Conservation (phyloP, 768 basidiomycete species). For the Arthromyces matolae region DNA sequence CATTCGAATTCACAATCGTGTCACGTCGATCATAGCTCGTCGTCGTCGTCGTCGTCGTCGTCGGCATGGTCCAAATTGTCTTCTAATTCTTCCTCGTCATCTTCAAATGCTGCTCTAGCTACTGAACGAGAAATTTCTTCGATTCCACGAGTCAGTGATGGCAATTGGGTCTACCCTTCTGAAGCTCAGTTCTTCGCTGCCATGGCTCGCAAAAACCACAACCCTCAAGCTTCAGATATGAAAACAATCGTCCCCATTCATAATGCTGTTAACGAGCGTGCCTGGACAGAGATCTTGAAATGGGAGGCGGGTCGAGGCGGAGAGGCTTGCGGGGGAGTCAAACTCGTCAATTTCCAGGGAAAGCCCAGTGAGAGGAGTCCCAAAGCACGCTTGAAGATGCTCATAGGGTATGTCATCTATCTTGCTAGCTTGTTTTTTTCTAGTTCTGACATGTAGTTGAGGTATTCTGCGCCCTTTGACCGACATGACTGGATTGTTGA, state of each 20-base stretch:
- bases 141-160: constrained; percentile 70
- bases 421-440: constrained; percentile 2
- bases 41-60: constrained; percentile 20
- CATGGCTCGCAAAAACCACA: constrained; percentile 92
- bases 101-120: constrained; percentile 43
- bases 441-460: constrained; percentile 29
- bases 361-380: constrained; percentile 75
- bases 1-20: constrained; percentile 33
- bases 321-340: constrained; percentile 75
- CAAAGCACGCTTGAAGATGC: constrained; percentile 75
- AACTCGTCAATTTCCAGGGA: constrained; percentile 89
- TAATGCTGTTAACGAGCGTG: constrained; percentile 96
- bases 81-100: constrained; percentile 25
- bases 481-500: constrained; percentile 97
- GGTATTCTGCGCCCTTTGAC: constrained; percentile 93
- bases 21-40: constrained; percentile 39
- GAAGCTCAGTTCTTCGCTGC: constrained; percentile 99
- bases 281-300: constrained; percentile 76
- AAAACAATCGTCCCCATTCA: constrained; percentile 95
- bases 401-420: constrained; percentile 69
- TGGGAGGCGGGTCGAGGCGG: constrained; percentile 85
- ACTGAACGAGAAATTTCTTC: constrained; percentile 79
- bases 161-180: constrained; percentile 96
- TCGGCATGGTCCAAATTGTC: constrained; percentile 42
- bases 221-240: constrained; percentile 88